Percentiles rank a stretch among this genome's conserved stretches.
Evolutionary conservation across 2,329 filamentous ascomycete species (phyloP).

Genomic region (Phaeosphaeriaceae sp.): DNA sequence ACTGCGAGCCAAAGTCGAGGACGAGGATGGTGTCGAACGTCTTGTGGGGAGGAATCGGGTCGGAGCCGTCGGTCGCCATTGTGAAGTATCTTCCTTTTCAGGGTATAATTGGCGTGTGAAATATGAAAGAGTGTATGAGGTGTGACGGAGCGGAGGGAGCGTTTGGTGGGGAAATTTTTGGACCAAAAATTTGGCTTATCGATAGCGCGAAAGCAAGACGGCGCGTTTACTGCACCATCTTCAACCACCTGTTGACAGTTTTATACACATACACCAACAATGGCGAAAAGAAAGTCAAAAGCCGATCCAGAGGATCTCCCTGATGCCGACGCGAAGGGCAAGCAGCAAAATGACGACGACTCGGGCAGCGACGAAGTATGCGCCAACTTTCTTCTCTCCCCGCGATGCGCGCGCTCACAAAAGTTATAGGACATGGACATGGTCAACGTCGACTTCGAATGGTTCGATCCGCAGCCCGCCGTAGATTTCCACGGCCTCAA

Average conservation of each 20-base stretch:
- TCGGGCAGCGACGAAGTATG: slow-evolving; percentile 49
- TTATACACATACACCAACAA: slow-evolving; percentile 23
- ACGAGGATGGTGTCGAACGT: slow-evolving; percentile 73
- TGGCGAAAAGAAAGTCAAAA: slow-evolving; percentile 46
- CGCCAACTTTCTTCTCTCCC: slow-evolving; percentile 13
- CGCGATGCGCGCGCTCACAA: slow-evolving; percentile 17
- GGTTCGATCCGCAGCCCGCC: slow-evolving; percentile 91
- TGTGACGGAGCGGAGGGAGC: slow-evolving; percentile 8
- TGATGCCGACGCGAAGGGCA: slow-evolving; percentile 41
- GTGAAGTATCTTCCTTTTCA: slow-evolving; percentile 12
- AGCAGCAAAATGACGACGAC: slow-evolving; percentile 41
- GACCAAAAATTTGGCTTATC: slow-evolving; percentile 23
- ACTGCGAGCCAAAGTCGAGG: slow-evolving; percentile 76
- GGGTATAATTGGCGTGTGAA: neutral
- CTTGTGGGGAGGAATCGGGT: slow-evolving; percentile 56
- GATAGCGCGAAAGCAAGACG: slow-evolving; percentile 7
- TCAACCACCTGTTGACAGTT: slow-evolving; percentile 3
- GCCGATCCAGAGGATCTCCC: slow-evolving; percentile 45
- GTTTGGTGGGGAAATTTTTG: slow-evolving; percentile 13
- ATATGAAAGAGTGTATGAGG: slow-evolving; percentile 12
- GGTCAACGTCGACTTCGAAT: slow-evolving; percentile 96
- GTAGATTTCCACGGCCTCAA: slow-evolving; percentile 97
- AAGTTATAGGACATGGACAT: slow-evolving; percentile 78
- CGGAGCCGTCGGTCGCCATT: slow-evolving; percentile 49
- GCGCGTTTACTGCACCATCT: slow-evolving; percentile 5